A percentile compares a stretch with the other conserved stretches of the same genome.
These are phyloP conservation scores for Pleoardoris graminearum DNA, from an alignment of 2,329 filamentous ascomycete genomes.

Conservation along the genomic window DNA sequence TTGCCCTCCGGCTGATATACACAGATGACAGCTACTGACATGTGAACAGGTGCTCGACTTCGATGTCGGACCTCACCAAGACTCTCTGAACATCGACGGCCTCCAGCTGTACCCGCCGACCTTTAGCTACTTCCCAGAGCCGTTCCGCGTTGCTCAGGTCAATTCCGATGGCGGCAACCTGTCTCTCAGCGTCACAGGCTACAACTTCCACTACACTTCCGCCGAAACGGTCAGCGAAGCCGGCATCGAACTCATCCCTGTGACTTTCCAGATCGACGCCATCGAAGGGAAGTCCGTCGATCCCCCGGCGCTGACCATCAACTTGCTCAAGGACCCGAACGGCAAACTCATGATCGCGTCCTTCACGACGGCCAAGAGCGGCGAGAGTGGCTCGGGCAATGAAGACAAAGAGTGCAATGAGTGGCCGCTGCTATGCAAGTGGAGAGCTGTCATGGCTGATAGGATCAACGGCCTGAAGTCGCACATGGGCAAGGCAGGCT, in stretches of 20 bases:
- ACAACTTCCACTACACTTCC: constrained; percentile 39
- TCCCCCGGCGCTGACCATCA: constrained; percentile 41
- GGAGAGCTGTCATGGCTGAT: constrained; percentile 45
- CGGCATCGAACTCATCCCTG: constrained; percentile 45
- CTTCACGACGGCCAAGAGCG: constrained; percentile 31
- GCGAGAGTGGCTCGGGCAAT: constrained; percentile 22
- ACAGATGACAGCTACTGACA: constrained; percentile 24
- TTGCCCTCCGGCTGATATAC: constrained; percentile 3
- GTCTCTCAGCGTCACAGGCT: constrained; percentile 42
- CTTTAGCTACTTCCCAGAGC: constrained; percentile 32
- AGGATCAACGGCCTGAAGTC: constrained; percentile 41
- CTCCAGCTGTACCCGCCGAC: constrained; percentile 45
- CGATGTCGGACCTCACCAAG: constrained; percentile 35
- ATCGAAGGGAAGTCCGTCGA: constrained; percentile 38
- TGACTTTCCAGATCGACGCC: constrained; percentile 42
- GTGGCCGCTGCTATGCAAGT: constrained; percentile 48
- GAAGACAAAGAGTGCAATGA: constrained; percentile 40
- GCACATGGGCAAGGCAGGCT: constrained; percentile 35
- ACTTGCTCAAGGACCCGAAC: constrained; percentile 42
- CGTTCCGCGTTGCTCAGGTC: constrained; percentile 41
- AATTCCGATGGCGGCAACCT: constrained; percentile 32
- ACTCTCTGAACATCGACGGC: constrained; percentile 41
- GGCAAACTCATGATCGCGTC: constrained; percentile 46
- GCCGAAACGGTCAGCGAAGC: constrained; percentile 42
- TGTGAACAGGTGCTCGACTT: constrained; percentile 42